Evolutionary conservation across 495 filamentous ascomycete species (phyloP).

Genomic region (Lasiosphaeria ovina): DNA sequence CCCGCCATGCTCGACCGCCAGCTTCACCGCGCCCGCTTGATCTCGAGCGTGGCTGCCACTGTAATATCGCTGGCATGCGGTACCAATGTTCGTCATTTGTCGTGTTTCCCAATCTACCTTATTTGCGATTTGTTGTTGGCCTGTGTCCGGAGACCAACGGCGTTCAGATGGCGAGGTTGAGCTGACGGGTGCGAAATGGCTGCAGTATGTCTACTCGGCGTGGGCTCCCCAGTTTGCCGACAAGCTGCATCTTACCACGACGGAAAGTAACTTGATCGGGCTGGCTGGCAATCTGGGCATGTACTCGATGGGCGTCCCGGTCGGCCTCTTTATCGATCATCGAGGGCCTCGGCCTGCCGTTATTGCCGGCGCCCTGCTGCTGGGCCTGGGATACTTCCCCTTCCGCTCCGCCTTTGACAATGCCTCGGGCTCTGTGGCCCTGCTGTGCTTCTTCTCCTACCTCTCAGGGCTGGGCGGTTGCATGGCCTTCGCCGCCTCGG

Average conservation of each 20-base stretch:
- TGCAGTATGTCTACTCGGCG: slow-evolving; percentile 94
- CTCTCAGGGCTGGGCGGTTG: slow-evolving; percentile 86
- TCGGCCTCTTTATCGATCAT: slow-evolving; percentile 82
- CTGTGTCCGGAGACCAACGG: neutral
- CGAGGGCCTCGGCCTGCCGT: slow-evolving; percentile 78
- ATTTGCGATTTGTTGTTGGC: neutral
- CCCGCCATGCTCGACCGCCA: slow-evolving; percentile 34
- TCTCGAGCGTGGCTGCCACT: slow-evolving; percentile 83
- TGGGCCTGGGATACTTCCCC: slow-evolving; percentile 79
- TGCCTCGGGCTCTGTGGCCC: slow-evolving; percentile 62
- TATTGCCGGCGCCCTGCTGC: slow-evolving; percentile 65
- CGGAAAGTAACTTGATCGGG: slow-evolving; percentile 87
- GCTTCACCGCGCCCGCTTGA: slow-evolving; percentile 57
- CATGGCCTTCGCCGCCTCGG: slow-evolving; percentile 77
- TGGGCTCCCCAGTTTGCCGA: slow-evolving; percentile 96
- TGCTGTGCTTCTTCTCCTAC: slow-evolving; percentile 78
- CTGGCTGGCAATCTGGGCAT: slow-evolving; percentile 92
- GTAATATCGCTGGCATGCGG: slow-evolving; percentile 85
- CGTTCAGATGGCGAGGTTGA: too few species aligned
- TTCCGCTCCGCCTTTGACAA: slow-evolving; percentile 63
- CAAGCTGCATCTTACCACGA: slow-evolving; percentile 79
- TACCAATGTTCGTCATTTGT: slow-evolving; percentile 65
- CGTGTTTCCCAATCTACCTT: neutral
- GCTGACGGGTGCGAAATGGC: slow-evolving; percentile 15
- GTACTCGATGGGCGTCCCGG: slow-evolving; percentile 87